Base-by-base conservation (phyloP, 2,329 filamentous ascomycete genomes). In the Didymella keratinophila region DNA sequence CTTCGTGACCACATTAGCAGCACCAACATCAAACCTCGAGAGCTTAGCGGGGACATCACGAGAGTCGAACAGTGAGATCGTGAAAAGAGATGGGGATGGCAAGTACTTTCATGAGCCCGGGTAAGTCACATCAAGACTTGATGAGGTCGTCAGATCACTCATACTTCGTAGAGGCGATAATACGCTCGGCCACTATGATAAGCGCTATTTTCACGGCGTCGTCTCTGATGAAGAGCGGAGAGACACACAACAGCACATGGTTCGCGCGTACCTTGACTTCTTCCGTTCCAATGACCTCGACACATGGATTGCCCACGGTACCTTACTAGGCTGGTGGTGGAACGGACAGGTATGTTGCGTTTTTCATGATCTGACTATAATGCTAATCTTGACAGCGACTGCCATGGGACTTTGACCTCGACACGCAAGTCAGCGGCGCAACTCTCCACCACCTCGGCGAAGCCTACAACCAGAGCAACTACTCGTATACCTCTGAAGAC, bases 321-420 rank as follows among this genome's bases (percentile, higher is more conserved):
- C 91, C 4, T 79, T 95, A 48, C 80, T 96, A 21, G 92, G 91
- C 12, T 96, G 92, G 92, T 95, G 90, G 90, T 96, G 92, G 92
- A 94, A 92, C 73, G 81, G 81, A 55, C 81, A 81, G 77, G 83
- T 84, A 74, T n/a, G 61, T 46, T n/a, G 5, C 7, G 14, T 6
- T 16, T 39, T 21, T 62, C 55, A 11, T 53, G 9, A 0, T 18
- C n/a, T 12, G 1, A 4, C 2, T 21, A 14, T 4, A 4, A 12
- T n/a, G 47, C 70, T 77, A 43, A 76, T 51, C 2, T 41, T 14
- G 16, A 32, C 78, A 86, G 77, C 87, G 91, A 71, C 86, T 93
- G 79, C 90, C 91, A 0, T 93, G 91, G 91, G 91, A 95, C 76
- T 90, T 87, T 80, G 92, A 96, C 75, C 81, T 95, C 44, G 92